A percentile compares a stretch with the other conserved stretches of the same genome.
These are phyloP conservation scores for Marasmius sp. DNA, from an alignment of 1,284 basidiomycete species.

Conservation along the genomic window DNA sequence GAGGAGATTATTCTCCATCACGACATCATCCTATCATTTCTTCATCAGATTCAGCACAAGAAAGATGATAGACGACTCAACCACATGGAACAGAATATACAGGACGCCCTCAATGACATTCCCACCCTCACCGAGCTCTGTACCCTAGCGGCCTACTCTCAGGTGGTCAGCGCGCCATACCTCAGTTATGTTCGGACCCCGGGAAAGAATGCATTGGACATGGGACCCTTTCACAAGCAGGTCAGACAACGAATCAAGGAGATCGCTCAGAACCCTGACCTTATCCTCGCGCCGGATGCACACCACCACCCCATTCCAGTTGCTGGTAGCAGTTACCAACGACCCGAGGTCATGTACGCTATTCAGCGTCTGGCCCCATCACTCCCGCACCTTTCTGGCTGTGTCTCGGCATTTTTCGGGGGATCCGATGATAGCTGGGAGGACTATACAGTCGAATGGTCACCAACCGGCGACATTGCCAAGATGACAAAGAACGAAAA, in stretches of 20 bases:
- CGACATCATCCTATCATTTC: slow-evolving; percentile 19
- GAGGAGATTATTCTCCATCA: slow-evolving; percentile 22
- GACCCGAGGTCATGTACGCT: slow-evolving; percentile 9
- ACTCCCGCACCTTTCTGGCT: not conserved
- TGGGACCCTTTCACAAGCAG: slow-evolving; percentile 13
- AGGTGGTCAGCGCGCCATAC: slow-evolving; percentile 20
- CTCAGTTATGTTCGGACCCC: slow-evolving; percentile 11
- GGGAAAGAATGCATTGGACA: slow-evolving; percentile 12
- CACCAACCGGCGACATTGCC: too few species aligned
- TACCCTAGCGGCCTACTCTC: slow-evolving; percentile 27
- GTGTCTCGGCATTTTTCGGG: not conserved
- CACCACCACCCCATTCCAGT: not conserved
- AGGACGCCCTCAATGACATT: slow-evolving; percentile 27
- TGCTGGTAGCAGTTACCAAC: slow-evolving; percentile 1
- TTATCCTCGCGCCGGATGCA: not conserved
- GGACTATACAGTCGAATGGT: not conserved
- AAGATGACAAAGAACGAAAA: too few species aligned
- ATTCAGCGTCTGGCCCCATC: slow-evolving; percentile 1
- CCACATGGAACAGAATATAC: slow-evolving; percentile 37
- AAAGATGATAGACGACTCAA: slow-evolving; percentile 26
- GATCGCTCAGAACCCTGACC: slow-evolving; percentile 5
- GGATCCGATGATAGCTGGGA: not conserved
- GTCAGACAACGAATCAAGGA: slow-evolving; percentile 8
- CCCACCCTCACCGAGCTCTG: slow-evolving; percentile 37
- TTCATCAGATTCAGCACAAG: slow-evolving; percentile 21